Conservation (phyloP, 1,284 basidiomycete species). For the Sphaerobolus stellatus region DNA sequence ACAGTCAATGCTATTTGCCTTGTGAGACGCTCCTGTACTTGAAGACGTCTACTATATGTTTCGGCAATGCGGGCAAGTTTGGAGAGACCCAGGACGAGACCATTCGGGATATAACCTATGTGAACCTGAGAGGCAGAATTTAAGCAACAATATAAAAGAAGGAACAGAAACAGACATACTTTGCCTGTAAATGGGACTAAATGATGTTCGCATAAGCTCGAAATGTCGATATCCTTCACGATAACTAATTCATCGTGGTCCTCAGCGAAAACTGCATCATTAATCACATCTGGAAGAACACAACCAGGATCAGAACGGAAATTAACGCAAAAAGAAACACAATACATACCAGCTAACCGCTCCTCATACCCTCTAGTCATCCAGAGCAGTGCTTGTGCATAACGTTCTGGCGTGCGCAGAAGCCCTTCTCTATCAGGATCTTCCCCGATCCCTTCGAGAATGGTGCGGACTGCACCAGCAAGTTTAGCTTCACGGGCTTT, state of each 20-base stretch:
- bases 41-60: conserved; percentile 92
- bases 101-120: conserved; percentile 94
- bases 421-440: conserved; percentile 95
- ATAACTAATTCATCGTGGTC: conserved; percentile 99
- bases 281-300: conserved; percentile 80
- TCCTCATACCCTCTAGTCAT: conserved; percentile 99
- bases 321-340: conserved; percentile 15
- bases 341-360: conserved; percentile 69
- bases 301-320: conserved; percentile 10
- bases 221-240: conserved; percentile 96
- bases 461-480: conserved; percentile 82
- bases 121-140: conserved; percentile 45
- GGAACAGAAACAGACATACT: conserved; percentile 44
- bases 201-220: conserved; percentile 97
- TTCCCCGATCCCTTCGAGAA: conserved; percentile 97
- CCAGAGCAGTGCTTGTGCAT: conserved; percentile 97
- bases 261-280: conserved; percentile 97
- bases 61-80: conserved; percentile 98
- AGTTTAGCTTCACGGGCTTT: conserved; percentile 75
- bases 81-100: conserved; percentile 92
- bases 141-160: conserved; percentile 32
- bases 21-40: conserved; percentile 97
- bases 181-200: conserved; percentile 98
- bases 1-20: conserved; percentile 97
- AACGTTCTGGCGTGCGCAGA: conserved; percentile 88